Evolutionary conservation across 163 green algal genomes (phyloP), one percentile per base, ranked within the genome.

Genomic region (Smithsoniella earleae): DNA sequence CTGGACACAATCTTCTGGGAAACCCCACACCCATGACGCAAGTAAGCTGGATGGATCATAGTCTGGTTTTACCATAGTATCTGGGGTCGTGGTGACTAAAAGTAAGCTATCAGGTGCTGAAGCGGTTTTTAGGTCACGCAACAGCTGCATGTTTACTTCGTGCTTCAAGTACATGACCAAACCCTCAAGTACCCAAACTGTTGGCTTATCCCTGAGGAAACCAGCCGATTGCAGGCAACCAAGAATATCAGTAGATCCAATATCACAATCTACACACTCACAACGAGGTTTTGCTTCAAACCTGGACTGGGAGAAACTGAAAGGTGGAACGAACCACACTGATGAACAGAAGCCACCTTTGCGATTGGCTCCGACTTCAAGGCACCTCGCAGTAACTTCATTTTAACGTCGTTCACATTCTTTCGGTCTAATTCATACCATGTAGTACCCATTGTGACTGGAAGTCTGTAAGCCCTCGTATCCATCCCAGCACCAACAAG

Each of bases 1-100:
- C 58, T 69, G 5, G 3, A 34, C 3, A 40, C 40, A 69, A 6
- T 16, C 34, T 1, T 69, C 58, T 69, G n/a, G n/a, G 20, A 69
- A 69, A n/a, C 58, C 58, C 58, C 58, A 69, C 43, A 43, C 34
- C 58, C 58, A 69, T 10, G n/a, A 45, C 16, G 58, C 31, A 30
- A 69, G 31, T 13, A 69, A 34, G 43, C 58, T 69, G 31, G 40
- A 49, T 22, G 10, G 40, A 13, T 10, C 40, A 49, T 49, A 13
- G 10, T 49, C 10, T 13, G 10, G 10, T 49, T 49, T 49, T 13
- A 49, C 40, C 40, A 49, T 49, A 13, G 10, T 49, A 22, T 22
- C 13, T 10, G 40, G 40, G 13, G 40, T 49, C 40, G 13, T 49
- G 40, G 40, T 49, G 10, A 13, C 13, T 10, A 49, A 13, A 49